Conservation (phyloP, 1,284 basidiomycete genomes). For the Fistulinella cinereoalba region DNA sequence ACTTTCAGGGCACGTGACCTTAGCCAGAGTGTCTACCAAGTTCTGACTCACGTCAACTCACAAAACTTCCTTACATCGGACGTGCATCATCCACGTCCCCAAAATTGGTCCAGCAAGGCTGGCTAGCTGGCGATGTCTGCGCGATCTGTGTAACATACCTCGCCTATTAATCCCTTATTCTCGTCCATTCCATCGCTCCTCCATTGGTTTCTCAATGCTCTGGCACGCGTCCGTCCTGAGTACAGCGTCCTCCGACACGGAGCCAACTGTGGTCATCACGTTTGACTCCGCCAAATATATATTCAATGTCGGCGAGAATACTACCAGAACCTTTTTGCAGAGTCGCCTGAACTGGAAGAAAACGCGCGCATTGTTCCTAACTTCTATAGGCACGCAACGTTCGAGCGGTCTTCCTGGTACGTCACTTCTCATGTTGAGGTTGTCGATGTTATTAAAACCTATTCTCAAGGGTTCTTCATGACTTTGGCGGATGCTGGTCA, state of each 20-base stretch:
- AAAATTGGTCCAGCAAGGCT: constrained; percentile 14
- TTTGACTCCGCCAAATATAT: constrained; percentile 81
- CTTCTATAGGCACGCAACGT: constrained; percentile 58
- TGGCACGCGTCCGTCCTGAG: constrained; percentile 62
- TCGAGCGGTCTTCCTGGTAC: constrained; percentile 70
- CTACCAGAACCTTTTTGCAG: constrained; percentile 71
- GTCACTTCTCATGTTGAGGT: constrained; percentile 10
- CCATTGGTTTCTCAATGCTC: constrained; percentile 39
- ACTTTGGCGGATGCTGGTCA: constrained; percentile 73
- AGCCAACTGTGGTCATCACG: constrained; percentile 69
- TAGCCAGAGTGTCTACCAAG: too few relatives aligned
- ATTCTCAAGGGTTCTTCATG: constrained; percentile 70
- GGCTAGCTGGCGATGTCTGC: constrained; percentile 32
- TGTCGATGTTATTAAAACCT: not conserved
- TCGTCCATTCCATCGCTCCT: constrained; percentile 19
- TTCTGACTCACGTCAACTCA: too few relatives aligned
- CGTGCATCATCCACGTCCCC: too few relatives aligned
- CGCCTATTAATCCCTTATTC: constrained; percentile 9
- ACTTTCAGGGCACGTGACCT: too few relatives aligned
- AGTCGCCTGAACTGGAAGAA: constrained; percentile 62
- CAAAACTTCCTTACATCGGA: too few relatives aligned
- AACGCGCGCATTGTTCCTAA: constrained; percentile 71
- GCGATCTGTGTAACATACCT: constrained; percentile 28
- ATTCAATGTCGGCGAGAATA: constrained; percentile 85
- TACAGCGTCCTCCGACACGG: constrained; percentile 67